A percentile compares a stretch with the other conserved stretches of the same genome.
Conservation (phyloP, 2,329 filamentous ascomycete genomes). For the Tolypocladium sp. region DNA sequence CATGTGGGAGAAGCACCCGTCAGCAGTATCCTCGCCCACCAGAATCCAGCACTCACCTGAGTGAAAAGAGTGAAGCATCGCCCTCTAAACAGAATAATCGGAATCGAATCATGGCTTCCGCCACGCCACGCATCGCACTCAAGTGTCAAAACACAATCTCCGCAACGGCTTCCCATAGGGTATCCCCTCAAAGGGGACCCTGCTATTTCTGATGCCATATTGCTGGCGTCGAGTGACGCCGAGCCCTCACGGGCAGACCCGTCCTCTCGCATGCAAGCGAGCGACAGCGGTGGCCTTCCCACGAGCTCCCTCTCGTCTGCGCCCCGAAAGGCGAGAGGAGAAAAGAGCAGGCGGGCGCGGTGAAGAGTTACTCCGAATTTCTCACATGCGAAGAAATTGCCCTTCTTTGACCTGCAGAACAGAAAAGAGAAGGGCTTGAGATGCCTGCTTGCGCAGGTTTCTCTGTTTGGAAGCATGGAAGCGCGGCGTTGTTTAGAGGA, state of each 20-base stretch:
- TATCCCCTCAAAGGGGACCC: slow-evolving; percentile 2
- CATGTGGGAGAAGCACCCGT: neutral
- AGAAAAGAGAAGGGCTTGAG: neutral
- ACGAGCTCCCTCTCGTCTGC: neutral
- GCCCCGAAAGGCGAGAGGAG: neutral
- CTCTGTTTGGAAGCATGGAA: slow-evolving; percentile 14
- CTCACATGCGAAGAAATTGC: slow-evolving; percentile 8
- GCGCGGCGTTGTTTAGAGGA: slow-evolving; percentile 13
- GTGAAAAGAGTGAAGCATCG: slow-evolving; percentile 12
- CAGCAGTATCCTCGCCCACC: slow-evolving; percentile 4
- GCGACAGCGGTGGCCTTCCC: slow-evolving; percentile 8
- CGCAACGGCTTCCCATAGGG: slow-evolving; percentile 13
- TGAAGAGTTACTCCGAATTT: slow-evolving; percentile 15
- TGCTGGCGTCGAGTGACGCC: slow-evolving; percentile 13
- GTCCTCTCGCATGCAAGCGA: slow-evolving; percentile 7
- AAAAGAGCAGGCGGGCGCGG: neutral
- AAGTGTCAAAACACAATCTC: slow-evolving; percentile 14
- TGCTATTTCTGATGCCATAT: slow-evolving; percentile 14
- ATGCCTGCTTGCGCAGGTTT: slow-evolving; percentile 1
- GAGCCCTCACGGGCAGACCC: slow-evolving; percentile 14
- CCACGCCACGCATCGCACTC: slow-evolving; percentile 15
- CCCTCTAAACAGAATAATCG: slow-evolving; percentile 14
- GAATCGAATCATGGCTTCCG: slow-evolving; percentile 13
- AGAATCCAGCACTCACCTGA: slow-evolving; percentile 5
- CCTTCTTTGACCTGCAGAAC: neutral